These are phyloP conservation scores for Elsinoe australis DNA, from an alignment of 2,329 filamentous ascomycete genomes.

Conservation along the genomic window DNA sequence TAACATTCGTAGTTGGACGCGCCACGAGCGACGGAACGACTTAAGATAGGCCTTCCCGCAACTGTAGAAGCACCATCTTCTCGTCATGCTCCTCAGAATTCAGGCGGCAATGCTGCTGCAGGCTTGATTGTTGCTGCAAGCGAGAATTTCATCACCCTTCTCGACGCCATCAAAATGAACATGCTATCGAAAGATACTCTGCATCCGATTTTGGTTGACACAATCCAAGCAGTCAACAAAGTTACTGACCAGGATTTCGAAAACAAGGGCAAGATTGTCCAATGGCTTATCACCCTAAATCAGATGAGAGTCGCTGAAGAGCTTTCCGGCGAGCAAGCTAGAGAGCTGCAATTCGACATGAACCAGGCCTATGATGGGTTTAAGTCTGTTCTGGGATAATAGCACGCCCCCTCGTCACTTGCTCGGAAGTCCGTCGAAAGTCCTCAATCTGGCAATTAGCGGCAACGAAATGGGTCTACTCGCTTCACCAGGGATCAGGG, in stretches of 20 bases:
- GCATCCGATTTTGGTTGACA: constrained; percentile 89
- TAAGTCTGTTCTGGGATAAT: constrained; percentile 62
- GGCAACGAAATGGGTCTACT: too few relatives aligned
- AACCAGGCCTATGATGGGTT: constrained; percentile 92
- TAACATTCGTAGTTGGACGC: constrained; percentile 66
- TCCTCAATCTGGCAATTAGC: too few relatives aligned
- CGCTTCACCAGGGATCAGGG: too few relatives aligned
- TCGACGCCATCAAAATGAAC: constrained; percentile 88
- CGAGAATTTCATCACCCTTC: constrained; percentile 96
- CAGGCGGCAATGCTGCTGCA: constrained; percentile 35
- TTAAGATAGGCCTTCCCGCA: constrained; percentile 86
- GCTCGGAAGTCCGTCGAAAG: too few relatives aligned
- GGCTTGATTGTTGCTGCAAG: constrained; percentile 76
- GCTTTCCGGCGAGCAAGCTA: constrained; percentile 73
- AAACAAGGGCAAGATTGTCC: constrained; percentile 90
- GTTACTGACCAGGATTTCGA: constrained; percentile 95
- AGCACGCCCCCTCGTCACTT: too few relatives aligned
- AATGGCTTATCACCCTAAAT: constrained; percentile 95
- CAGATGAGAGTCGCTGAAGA: constrained; percentile 97
- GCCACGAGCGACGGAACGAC: constrained; percentile 82
- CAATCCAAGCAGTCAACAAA: constrained; percentile 95
- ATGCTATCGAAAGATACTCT: constrained; percentile 90
- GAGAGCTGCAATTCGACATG: constrained; percentile 87
- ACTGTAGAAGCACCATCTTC: constrained; percentile 60
- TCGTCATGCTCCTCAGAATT: constrained; percentile 38